These are phyloP conservation scores for Colletotrichum endophyticum DNA, from an alignment of 2,329 filamentous ascomycete species.

Conservation along the genomic window DNA sequence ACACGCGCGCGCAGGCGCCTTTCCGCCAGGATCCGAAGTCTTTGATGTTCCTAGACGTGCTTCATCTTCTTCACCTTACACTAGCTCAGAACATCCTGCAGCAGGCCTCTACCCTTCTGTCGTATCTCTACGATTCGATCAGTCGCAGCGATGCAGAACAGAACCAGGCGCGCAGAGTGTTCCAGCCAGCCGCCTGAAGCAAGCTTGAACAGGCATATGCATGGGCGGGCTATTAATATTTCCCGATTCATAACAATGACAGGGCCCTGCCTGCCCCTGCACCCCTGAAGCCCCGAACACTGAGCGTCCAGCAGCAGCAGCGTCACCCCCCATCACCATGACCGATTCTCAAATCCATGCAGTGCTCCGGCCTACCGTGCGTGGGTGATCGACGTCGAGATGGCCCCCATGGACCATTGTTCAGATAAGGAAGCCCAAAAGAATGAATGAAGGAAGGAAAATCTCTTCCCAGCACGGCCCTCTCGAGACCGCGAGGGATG, in stretches of 20 bases:
- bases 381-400: constrained; percentile 16
- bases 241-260: neutral
- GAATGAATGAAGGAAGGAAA: constrained; percentile 1
- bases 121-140: neutral
- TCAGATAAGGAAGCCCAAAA: constrained; percentile 10
- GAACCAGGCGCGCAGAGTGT: neutral
- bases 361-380: neutral
- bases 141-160: neutral
- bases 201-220: neutral
- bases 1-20: neutral
- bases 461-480: neutral
- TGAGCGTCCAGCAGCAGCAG: neutral
- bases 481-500: neutral
- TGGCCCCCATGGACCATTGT: constrained; percentile 9
- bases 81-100: neutral
- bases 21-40: neutral
- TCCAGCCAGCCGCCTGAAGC: neutral
- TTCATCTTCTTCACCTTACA: neutral
- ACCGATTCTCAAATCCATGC: neutral
- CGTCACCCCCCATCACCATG: neutral
- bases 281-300: neutral
- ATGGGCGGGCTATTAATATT: constrained; percentile 17
- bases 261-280: neutral
- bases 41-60: neutral
- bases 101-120: neutral